A percentile compares a stretch with the other conserved stretches of the same genome.
Conservation (phyloP, 345 rosid species). For the Melaleuca alternifolia region DNA sequence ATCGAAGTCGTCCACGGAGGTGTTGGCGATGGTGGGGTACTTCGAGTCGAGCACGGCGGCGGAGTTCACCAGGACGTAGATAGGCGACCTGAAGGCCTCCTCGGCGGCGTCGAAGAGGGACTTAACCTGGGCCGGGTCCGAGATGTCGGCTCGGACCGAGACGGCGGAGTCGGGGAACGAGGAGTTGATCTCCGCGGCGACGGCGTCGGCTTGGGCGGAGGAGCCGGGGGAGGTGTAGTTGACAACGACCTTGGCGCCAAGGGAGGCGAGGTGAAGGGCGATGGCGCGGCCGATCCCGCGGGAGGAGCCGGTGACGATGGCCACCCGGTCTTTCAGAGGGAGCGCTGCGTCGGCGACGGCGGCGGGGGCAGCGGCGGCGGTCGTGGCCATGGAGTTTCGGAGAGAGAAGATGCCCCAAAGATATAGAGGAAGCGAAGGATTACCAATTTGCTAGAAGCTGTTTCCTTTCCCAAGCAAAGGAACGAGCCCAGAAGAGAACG, state of each 20-base stretch:
- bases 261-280: neutral
- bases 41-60: slow-evolving; percentile 19
- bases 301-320: slow-evolving; percentile 4
- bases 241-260: neutral
- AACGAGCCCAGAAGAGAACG: no score
- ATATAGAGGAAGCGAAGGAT: no score
- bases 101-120: slow-evolving; percentile 24
- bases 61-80: slow-evolving; percentile 22
- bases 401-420: no score
- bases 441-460: no score
- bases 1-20: slow-evolving; percentile 18
- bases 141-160: neutral
- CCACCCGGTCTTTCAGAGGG: neutral
- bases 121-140: slow-evolving; percentile 15
- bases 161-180: neutral
- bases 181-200: neutral
- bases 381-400: neutral
- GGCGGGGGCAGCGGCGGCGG: neutral
- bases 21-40: slow-evolving; percentile 18
- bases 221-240: slow-evolving; percentile 1
- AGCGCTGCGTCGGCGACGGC: neutral
- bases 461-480: no score
- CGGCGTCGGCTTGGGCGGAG: neutral
- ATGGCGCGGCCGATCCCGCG: neutral
- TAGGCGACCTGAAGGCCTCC: slow-evolving; percentile 6